Percentiles rank a stretch among this genome's conserved stretches.
Evolutionary conservation across 2,329 filamentous ascomycete genomes (phyloP).

Genomic region (Colletotrichum simmondsii): DNA sequence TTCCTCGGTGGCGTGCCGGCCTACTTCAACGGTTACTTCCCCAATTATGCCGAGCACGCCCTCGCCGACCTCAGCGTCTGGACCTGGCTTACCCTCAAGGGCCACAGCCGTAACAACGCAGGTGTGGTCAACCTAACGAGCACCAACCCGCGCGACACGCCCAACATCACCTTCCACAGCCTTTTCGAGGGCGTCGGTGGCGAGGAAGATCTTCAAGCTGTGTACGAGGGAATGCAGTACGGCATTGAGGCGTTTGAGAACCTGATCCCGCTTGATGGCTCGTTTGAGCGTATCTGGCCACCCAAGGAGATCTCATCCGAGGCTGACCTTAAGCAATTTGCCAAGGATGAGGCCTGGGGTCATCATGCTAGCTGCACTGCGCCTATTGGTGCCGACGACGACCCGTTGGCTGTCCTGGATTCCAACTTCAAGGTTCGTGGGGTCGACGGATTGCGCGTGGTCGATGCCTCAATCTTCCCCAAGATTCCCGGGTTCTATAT

Average conservation of each 20-base stretch:
- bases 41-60: constrained; percentile 59
- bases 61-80: constrained; percentile 53
- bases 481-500: constrained; percentile 59
- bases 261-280: constrained; percentile 49
- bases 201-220: constrained; percentile 54
- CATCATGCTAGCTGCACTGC: constrained; percentile 68
- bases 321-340: constrained; percentile 56
- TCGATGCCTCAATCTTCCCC: constrained; percentile 70
- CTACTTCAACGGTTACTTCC: constrained; percentile 67
- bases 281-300: constrained; percentile 46
- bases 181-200: constrained; percentile 55
- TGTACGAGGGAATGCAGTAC: constrained; percentile 58
- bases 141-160: constrained; percentile 69
- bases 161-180: constrained; percentile 69
- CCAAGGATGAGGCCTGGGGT: constrained; percentile 57
- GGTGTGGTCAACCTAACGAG: constrained; percentile 73
- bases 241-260: constrained; percentile 52
- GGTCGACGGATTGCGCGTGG: constrained; percentile 65
- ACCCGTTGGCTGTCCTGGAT: constrained; percentile 68
- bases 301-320: constrained; percentile 52
- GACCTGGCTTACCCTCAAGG: constrained; percentile 61
- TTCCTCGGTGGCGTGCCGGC: constrained; percentile 65
- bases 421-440: constrained; percentile 67
- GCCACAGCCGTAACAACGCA: constrained; percentile 63
- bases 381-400: constrained; percentile 64